Conservation (phyloP, 2,329 filamentous ascomycete genomes). For the Alternaria tenuissima region DNA sequence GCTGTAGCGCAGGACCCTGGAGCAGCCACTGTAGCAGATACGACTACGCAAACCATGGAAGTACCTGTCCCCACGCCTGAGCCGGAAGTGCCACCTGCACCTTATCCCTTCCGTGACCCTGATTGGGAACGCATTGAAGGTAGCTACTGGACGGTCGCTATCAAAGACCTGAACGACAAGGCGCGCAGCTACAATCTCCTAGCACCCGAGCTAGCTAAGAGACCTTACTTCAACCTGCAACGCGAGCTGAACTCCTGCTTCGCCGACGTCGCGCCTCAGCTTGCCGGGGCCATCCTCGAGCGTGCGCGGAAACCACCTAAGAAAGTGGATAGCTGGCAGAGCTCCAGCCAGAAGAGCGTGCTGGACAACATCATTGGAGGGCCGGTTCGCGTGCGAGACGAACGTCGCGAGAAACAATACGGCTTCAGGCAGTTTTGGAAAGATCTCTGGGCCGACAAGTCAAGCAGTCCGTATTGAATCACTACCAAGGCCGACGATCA, state of each 20-base stretch:
- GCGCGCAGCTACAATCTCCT: constrained; percentile 93
- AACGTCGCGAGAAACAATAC: constrained; percentile 74
- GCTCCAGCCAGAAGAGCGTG: constrained; percentile 59
- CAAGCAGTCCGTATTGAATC: constrained; percentile 14
- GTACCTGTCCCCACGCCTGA: constrained; percentile 15
- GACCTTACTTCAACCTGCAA: constrained; percentile 86
- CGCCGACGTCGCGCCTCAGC: constrained; percentile 80
- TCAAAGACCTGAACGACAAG: constrained; percentile 79
- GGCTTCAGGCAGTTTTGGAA: constrained; percentile 90
- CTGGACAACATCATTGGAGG: constrained; percentile 67
- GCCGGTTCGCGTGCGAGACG: constrained; percentile 74
- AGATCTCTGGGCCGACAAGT: constrained; percentile 68
- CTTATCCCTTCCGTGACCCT: constrained; percentile 76
- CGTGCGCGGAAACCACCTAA: constrained; percentile 63
- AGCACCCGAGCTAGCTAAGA: constrained; percentile 90
- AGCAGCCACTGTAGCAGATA: constrained; percentile 2
- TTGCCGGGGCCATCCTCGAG: constrained; percentile 76
- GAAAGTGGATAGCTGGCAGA: constrained; percentile 50
- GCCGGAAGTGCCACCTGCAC: constrained; percentile 48
- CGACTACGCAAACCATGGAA: constrained; percentile 26
- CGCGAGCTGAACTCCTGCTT: constrained; percentile 84
- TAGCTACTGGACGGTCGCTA: constrained; percentile 77
- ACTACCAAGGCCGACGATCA: constrained; percentile 2
- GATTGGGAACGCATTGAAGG: constrained; percentile 77
- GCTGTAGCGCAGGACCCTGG: constrained; percentile 2